Evolutionary conservation across 1,284 basidiomycete genomes (phyloP), one percentile per base, ranked within the genome.

Genomic region (Trichosporon faecale): DNA sequence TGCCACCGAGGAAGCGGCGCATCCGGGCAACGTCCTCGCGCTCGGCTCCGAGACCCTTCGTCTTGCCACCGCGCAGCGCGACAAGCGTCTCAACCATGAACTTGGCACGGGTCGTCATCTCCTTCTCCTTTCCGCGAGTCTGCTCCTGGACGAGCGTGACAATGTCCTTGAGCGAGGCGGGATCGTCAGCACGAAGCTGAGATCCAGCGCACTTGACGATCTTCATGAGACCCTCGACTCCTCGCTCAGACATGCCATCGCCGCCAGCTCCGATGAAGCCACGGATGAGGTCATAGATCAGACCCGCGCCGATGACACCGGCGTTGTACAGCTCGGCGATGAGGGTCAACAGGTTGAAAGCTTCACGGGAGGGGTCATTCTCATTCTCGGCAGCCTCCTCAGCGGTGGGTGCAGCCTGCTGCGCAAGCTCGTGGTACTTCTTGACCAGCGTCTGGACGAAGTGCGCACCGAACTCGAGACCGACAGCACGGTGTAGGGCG

Each of bases 271-370:
- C 85, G 63, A 99, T 86, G 69, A 98, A 87, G 8, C 88, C 86
- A 3, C 92, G 89, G 74, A 99, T 90, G 65, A 98, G 82, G 79
- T 98, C 96, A 83, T 95, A 98, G 57, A 98, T 85, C 21, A 99
- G 86, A 3, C 91, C 86, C 70, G 90, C 93, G 0, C 93, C 94
- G 61, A 98, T 88, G 27, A 98, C 92, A 81, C 94, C 92, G 78
- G 98, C 93, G 80, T 98, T 98, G 86, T 98, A 98, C 44, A 99
- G 85, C 79, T 98, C 94, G 2, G 94, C 92, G 25, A 98, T 85
- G 9, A 99, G 87, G 0, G 93, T 89, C 37, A 95, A 87, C 33
- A 99, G 84, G 80, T 99, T 99, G 18, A 91, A 89, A 72, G 90
- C 91, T 80, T 97, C 93, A 82, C 98, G 98, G 14, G 73, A 77